Evolutionary conservation across 2,329 filamentous ascomycete species (phyloP).

Genomic region (Xylaria polymorpha): DNA sequence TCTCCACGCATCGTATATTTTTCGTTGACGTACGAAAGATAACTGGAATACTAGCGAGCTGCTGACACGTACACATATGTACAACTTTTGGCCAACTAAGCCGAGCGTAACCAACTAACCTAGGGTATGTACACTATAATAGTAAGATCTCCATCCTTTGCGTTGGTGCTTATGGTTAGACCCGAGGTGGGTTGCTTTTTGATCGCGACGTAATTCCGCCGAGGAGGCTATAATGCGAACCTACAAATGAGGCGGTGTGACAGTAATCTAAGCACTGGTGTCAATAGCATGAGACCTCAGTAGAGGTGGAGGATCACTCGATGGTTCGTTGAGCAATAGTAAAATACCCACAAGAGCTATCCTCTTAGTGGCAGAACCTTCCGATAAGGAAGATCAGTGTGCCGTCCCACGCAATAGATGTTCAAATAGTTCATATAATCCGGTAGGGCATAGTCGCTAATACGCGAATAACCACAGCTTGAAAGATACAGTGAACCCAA

Average conservation of each 20-base stretch:
- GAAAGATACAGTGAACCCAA: conserved; percentile 1
- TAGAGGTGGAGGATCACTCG: conserved; percentile 14
- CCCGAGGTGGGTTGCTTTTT: conserved; percentile 1
- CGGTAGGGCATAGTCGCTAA: background rate
- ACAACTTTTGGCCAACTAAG: background rate
- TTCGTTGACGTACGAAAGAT: background rate
- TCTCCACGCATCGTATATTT: background rate
- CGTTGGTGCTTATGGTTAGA: conserved; percentile 15
- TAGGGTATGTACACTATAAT: background rate
- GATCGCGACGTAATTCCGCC: conserved; percentile 10
- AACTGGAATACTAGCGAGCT: background rate
- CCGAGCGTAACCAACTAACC: background rate
- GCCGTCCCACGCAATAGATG: background rate
- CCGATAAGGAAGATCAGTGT: background rate
- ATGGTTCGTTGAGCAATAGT: background rate
- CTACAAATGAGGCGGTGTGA: conserved; percentile 25
- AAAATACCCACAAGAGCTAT: background rate
- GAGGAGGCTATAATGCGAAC: conserved; percentile 4
- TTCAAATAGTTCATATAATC: background rate
- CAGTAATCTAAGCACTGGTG: conserved; percentile 1
- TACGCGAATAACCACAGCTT: background rate
- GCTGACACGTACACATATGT: background rate
- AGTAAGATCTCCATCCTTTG: conserved; percentile 12
- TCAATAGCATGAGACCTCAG: conserved; percentile 13
- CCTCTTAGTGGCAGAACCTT: background rate